These are phyloP conservation scores for Triticum monococcum DNA, from an alignment of 176 grass and related monocot species.

Conservation along the genomic window DNA sequence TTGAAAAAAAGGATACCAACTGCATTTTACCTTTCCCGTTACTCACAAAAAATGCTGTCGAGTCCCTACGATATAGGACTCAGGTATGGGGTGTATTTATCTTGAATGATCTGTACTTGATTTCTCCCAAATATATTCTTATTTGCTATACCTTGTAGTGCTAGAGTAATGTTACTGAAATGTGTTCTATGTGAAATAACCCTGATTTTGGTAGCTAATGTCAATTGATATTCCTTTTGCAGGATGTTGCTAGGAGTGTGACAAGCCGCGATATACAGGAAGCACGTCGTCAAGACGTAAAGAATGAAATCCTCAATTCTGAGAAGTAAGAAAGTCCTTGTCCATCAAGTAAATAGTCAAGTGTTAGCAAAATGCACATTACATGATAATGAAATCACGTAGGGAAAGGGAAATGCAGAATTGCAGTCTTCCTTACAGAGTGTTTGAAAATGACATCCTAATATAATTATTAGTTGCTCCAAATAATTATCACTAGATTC, in stretches of 20 bases:
- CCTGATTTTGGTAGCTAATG: conserved; percentile 13
- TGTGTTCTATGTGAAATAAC: neutral
- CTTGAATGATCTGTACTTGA: conserved; percentile 16
- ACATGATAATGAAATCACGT: neutral
- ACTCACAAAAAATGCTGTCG: conserved; percentile 73
- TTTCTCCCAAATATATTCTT: neutral
- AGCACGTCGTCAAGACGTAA: conserved; percentile 85
- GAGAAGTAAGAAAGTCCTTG: conserved; percentile 54
- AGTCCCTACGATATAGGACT: conserved; percentile 84
- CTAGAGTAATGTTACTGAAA: neutral
- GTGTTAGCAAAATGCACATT: conserved; percentile 12
- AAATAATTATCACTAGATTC: too few species aligned
- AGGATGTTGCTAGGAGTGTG: conserved; percentile 95
- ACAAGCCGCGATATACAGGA: conserved; percentile 87
- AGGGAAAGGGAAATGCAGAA: neutral
- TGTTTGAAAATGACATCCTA: neutral
- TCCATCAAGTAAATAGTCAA: neutral
- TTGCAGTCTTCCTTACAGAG: neutral
- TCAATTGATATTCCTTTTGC: conserved; percentile 19
- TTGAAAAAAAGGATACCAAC: conserved; percentile 47
- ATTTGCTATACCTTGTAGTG: conserved; percentile 27
- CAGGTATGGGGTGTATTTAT: conserved; percentile 48
- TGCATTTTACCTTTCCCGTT: conserved; percentile 79
- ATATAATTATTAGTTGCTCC: conserved; percentile 16
- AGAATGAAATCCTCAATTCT: conserved; percentile 98